Evolutionary conservation across 1,139 yeast species (phyloP).

Genomic region (Groenewaldozyma auringiensis): DNA sequence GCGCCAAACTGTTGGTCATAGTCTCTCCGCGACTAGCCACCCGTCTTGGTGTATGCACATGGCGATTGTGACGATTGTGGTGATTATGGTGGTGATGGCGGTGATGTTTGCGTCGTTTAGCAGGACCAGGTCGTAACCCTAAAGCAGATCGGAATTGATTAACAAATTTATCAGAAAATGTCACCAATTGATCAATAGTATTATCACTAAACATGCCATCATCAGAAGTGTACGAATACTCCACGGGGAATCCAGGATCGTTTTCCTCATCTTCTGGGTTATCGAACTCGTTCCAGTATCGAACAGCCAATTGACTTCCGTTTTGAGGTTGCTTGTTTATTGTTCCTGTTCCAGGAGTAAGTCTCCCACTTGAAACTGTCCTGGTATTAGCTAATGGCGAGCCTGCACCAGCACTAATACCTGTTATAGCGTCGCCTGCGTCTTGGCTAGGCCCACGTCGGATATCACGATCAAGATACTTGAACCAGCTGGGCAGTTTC

Average conservation of each 20-base stretch:
- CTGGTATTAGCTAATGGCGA: constrained; percentile 5
- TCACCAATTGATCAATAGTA: constrained; percentile 30
- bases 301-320: constrained; percentile 32
- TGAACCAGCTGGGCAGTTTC: constrained; percentile 30
- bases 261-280: constrained; percentile 47
- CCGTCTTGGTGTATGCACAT: constrained; percentile 11
- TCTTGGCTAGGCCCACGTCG: constrained; percentile 24
- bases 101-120: constrained; percentile 9
- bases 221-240: constrained; percentile 20
- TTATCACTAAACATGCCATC: constrained; percentile 29
- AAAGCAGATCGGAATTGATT: constrained; percentile 11
- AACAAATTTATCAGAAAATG: constrained; percentile 20
- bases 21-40: background rate
- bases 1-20: too few species aligned
- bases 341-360: background rate
- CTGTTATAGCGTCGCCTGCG: background rate
- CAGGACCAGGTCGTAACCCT: constrained; percentile 2
- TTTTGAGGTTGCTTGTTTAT: background rate
- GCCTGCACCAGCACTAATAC: constrained; percentile 2
- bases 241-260: constrained; percentile 28
- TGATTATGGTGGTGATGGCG: constrained; percentile 12
- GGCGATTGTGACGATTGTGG: constrained; percentile 14
- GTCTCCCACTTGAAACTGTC: background rate
- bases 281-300: constrained; percentile 72
- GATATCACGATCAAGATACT: constrained; percentile 29